Conservation (phyloP, 805 yeast species). For the Metschnikowia chrysomelidarum region DNA sequence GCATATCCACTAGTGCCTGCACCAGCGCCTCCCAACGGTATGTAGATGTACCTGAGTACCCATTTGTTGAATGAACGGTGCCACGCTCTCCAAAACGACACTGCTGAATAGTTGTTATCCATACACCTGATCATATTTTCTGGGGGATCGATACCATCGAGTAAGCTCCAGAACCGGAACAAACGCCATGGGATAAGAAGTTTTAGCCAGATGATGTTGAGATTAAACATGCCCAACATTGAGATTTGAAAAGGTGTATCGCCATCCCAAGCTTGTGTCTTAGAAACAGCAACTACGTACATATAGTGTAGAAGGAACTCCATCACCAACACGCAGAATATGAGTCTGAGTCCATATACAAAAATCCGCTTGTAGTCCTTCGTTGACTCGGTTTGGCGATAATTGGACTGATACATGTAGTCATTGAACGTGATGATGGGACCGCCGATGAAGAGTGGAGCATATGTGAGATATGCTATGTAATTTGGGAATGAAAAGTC, state of each 20-base stretch:
- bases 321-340: slow-evolving; percentile 79
- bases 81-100: slow-evolving; percentile 99
- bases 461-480: slow-evolving; percentile 72
- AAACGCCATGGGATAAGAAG: slow-evolving; percentile 93
- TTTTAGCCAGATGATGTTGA: slow-evolving; percentile 91
- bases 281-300: slow-evolving; percentile 91
- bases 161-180: slow-evolving; percentile 86
- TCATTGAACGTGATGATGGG: slow-evolving; percentile 94
- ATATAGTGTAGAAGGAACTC: slow-evolving; percentile 83
- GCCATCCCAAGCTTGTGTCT: slow-evolving; percentile 84
- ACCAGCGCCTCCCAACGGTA: slow-evolving; percentile 84
- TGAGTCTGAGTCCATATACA: slow-evolving; percentile 64
- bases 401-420: slow-evolving; percentile 68
- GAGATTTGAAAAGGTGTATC: slow-evolving; percentile 90
- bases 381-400: slow-evolving; percentile 57
- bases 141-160: slow-evolving; percentile 95
- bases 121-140: slow-evolving; percentile 97
- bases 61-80: slow-evolving; percentile 91
- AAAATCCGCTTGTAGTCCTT: slow-evolving; percentile 46
- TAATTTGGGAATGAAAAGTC: slow-evolving; percentile 68
- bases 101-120: slow-evolving; percentile 88
- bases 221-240: slow-evolving; percentile 89
- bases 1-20: slow-evolving; percentile 43
- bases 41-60: slow-evolving; percentile 83
- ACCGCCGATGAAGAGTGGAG: slow-evolving; percentile 93